phyloP scores from a whole-genome alignment of 768 basidiomycete genomes.

The Leucogyrophana mollusca region DNA sequence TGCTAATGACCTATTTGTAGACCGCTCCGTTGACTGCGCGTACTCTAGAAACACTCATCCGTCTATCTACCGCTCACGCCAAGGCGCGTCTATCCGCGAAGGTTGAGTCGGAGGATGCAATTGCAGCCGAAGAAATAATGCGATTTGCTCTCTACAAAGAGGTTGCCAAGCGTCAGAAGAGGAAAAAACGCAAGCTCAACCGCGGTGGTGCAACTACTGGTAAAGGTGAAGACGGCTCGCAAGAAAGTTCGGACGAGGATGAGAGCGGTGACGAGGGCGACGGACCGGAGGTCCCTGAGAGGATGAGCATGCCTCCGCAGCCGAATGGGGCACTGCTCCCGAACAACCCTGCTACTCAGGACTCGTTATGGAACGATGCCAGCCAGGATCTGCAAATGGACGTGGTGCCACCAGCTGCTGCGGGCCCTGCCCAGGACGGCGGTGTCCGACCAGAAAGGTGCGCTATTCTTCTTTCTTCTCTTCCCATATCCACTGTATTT shows the following conservation, averaged over 20 bases:
- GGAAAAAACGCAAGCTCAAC: constrained; percentile 88
- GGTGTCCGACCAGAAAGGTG: constrained; percentile 60
- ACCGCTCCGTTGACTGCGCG: constrained; percentile 97
- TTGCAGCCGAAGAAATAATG: constrained; percentile 90
- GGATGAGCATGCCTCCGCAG: constrained; percentile 49
- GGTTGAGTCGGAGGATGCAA: constrained; percentile 83
- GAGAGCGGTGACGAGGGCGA: constrained; percentile 48
- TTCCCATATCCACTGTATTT: constrained; percentile 1
- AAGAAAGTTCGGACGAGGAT: constrained; percentile 37
- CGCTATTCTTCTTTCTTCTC: constrained; percentile 20
- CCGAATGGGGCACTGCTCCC: constrained; percentile 20
- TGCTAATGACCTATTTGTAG: constrained; percentile 40
- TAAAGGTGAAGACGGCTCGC: constrained; percentile 50
- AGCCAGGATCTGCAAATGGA: constrained; percentile 68
- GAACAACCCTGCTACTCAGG: constrained; percentile 37
- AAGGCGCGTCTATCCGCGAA: constrained; percentile 88
- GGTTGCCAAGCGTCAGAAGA: constrained; percentile 72
- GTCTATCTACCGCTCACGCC: constrained; percentile 96
- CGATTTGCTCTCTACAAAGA: constrained; percentile 98
- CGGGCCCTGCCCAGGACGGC: constrained; percentile 38
- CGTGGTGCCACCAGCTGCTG: constrained; percentile 39
- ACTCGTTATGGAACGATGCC: constrained; percentile 67
- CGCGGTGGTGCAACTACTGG: constrained; percentile 54
- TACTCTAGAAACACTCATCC: constrained; percentile 97
- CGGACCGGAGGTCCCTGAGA: constrained; percentile 31